A percentile compares a stretch with the other conserved stretches of the same genome.
phyloP scores from a whole-genome alignment of 2,329 filamentous ascomycete species.

The Fusarium begoniae region DNA sequence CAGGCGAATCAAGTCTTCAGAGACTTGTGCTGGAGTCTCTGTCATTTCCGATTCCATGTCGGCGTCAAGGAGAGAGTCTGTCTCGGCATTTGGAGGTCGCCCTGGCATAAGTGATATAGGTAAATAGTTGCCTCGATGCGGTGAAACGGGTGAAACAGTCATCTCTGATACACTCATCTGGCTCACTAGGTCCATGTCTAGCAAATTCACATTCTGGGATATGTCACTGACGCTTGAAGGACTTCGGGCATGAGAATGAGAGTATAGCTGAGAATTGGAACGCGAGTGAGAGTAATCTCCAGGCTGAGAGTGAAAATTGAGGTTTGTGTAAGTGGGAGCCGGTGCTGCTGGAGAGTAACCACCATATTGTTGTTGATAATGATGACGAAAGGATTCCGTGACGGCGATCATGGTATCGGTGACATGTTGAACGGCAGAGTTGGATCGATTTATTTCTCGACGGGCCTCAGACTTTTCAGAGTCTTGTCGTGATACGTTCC shows the following conservation, averaged over 20 bases:
- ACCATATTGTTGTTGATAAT: slow-evolving; percentile 30
- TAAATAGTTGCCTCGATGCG: slow-evolving; percentile 11
- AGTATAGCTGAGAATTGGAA: neutral
- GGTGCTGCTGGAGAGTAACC: slow-evolving; percentile 30
- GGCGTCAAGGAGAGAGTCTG: slow-evolving; percentile 31
- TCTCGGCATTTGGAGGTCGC: slow-evolving; percentile 13
- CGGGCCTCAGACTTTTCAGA: slow-evolving; percentile 37
- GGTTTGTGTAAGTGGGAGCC: slow-evolving; percentile 33
- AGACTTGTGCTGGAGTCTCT: slow-evolving; percentile 2
- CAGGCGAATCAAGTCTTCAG: slow-evolving; percentile 39
- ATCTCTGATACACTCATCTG: slow-evolving; percentile 33
- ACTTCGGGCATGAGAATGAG: slow-evolving; percentile 25
- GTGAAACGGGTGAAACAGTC: slow-evolving; percentile 28
- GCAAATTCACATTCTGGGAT: slow-evolving; percentile 29
- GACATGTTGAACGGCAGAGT: slow-evolving; percentile 33
- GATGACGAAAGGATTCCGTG: slow-evolving; percentile 41
- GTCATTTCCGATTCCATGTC: slow-evolving; percentile 21
- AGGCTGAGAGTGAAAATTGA: neutral
- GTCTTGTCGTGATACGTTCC: slow-evolving; percentile 25
- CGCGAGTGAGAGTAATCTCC: neutral
- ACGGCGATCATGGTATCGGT: slow-evolving; percentile 41
- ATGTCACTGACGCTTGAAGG: slow-evolving; percentile 35
- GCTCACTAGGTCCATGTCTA: slow-evolving; percentile 29
- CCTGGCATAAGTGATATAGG: slow-evolving; percentile 12
- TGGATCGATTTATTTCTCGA: slow-evolving; percentile 23